These are phyloP conservation scores for Mycena venus DNA, from an alignment of 768 basidiomycete genomes.

Conservation along the genomic window DNA sequence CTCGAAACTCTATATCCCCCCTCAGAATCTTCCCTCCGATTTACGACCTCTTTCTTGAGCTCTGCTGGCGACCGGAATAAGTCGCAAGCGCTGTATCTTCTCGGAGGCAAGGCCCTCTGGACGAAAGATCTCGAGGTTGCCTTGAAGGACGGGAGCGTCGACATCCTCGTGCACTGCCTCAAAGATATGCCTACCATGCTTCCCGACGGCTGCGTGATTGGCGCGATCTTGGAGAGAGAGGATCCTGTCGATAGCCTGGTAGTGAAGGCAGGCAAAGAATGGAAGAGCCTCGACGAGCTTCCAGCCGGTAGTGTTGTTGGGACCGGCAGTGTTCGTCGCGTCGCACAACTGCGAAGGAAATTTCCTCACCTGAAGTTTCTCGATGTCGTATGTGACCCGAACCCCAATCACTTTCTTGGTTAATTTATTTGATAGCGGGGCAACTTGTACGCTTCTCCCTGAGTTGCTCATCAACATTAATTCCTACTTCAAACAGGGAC, in stretches of 20 bases:
- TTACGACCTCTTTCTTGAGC: conserved; percentile 27
- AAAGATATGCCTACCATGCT: conserved; percentile 95
- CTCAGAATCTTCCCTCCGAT: conserved; percentile 40
- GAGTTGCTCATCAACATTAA: neutral
- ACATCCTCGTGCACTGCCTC: conserved; percentile 92
- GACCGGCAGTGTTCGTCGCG: conserved; percentile 92
- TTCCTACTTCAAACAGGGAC: conserved; percentile 62
- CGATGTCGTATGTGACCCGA: conserved; percentile 79
- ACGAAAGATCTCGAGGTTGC: conserved; percentile 95
- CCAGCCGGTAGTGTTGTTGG: conserved; percentile 92
- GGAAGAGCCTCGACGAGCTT: conserved; percentile 83
- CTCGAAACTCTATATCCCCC: conserved; percentile 71
- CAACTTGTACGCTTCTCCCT: conserved; percentile 74
- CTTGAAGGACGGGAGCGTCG: conserved; percentile 77
- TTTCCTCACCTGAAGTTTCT: conserved; percentile 84
- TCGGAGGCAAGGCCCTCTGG: conserved; percentile 61
- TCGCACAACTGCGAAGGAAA: conserved; percentile 87
- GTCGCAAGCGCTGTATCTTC: conserved; percentile 54
- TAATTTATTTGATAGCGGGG: conserved; percentile 69
- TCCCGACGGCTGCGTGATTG: conserved; percentile 87
- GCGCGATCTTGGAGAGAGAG: conserved; percentile 87
- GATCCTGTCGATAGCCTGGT: conserved; percentile 92
- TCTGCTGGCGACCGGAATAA: conserved; percentile 83
- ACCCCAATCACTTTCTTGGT: neutral
- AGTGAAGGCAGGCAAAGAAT: conserved; percentile 77